These are phyloP conservation scores for Scytalidium sp. DNA, from an alignment of 2,329 filamentous ascomycete genomes.

Conservation along the genomic window DNA sequence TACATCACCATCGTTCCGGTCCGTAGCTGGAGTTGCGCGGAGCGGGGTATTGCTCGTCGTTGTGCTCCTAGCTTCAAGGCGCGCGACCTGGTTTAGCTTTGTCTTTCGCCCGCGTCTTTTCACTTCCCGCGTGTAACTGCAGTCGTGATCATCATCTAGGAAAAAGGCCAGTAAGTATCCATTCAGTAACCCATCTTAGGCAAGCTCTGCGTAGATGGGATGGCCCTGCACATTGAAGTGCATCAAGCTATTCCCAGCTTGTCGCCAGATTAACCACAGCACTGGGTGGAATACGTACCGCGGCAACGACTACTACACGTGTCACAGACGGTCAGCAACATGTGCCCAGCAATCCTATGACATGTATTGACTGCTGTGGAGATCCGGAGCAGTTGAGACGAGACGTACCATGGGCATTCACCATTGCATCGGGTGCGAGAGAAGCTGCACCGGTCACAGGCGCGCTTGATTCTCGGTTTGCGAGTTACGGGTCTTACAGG, in stretches of 20 bases:
- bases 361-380: constrained; percentile 15
- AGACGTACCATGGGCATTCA: constrained; percentile 32
- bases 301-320: background rate
- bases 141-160: background rate
- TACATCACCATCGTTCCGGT: background rate
- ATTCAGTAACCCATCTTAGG: background rate
- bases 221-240: background rate
- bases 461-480: constrained; percentile 24
- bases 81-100: background rate
- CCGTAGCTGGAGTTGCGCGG: background rate
- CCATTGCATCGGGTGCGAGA: constrained; percentile 42
- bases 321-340: background rate
- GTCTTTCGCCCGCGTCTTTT: constrained; percentile 1
- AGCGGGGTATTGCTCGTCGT: background rate
- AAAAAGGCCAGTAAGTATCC: background rate
- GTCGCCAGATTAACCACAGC: background rate
- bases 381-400: background rate
- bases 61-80: background rate
- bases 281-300: constrained; percentile 6
- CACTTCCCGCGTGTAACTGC: background rate
- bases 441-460: constrained; percentile 35
- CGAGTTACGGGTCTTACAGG: background rate
- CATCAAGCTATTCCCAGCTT: background rate
- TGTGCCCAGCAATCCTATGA: background rate
- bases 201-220: background rate